Conservation (phyloP, 768 basidiomycete species). For the Termitomyces sp. region DNA sequence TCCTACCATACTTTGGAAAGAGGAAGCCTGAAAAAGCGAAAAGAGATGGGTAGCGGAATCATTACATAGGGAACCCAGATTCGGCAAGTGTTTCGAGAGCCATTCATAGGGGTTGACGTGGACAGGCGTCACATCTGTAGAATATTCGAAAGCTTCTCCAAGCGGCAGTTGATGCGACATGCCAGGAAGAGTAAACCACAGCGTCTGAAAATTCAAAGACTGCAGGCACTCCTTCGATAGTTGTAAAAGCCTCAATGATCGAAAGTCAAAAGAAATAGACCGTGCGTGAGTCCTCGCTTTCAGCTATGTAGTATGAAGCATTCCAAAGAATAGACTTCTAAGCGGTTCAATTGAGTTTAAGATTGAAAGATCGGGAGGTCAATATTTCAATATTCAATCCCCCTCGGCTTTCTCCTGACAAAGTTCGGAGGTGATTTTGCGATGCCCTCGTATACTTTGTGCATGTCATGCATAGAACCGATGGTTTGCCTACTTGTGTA, state of each 20-base stretch:
- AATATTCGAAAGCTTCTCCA: background rate
- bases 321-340: background rate
- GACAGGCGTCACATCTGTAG: background rate
- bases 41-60: background rate
- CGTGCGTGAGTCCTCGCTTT: background rate
- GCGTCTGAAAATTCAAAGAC: background rate
- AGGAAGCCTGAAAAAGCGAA: background rate
- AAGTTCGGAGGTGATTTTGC: background rate
- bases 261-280: no score
- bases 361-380: no score
- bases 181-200: background rate
- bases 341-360: no score
- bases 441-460: background rate
- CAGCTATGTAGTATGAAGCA: background rate
- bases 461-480: background rate
- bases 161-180: background rate
- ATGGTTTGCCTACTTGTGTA: background rate
- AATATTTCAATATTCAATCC: no score
- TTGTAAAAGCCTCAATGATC: background rate
- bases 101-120: background rate
- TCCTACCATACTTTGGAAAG: background rate
- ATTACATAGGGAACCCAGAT: background rate
- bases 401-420: background rate
- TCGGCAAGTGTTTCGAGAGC: background rate
- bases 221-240: background rate